Base-by-base conservation (phyloP, 2,329 filamentous ascomycete genomes). In the Aspergillus ochraceoroseus region DNA sequence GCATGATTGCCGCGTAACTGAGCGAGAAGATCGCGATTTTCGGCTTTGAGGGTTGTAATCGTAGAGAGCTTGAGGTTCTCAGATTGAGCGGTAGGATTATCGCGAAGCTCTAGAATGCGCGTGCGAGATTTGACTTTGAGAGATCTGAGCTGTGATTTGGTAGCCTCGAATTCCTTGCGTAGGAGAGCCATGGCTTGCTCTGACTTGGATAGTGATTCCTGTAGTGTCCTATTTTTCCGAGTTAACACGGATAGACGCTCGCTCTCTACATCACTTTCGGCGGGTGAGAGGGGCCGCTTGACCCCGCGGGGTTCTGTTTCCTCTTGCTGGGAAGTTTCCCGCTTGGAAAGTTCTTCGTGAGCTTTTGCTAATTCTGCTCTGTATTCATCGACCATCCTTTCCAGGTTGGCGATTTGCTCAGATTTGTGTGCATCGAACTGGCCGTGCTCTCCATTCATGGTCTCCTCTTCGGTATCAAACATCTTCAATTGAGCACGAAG, bases 401-500 rank as follows among this genome's bases (percentile, higher is more conserved):
- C 88, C 0, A 98, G 78, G 47, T 92, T 81, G 35, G 83, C 76
- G 12, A 95, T 82, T 14, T 87, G 83, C 47, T 82, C 74, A 0
- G 75, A 70, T 48, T 88, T 90, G 13, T 80, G 75, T 51, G 84
- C 77, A 55, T 98, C 87, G 38, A 85, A 83, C 29, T 62, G 64
- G 22, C 78, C 80, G 22, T 87, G 85, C 0, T 86, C 80, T 40
- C 56, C 56, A 31, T 90, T 81, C 68, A 95, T 85, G 0, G 89
- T 89, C 38, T 80, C 79, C 55, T 96, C 89, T 63, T 98, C 92
- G 0, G 80, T 77, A 56, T 96, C 87, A 45, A 94, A 84, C 0
- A 85, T 83, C 66, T 89, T 89, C 39, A 96, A 75, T 63, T 98
- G 92, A 0, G 87, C 90, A 14, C 92, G 85, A 5, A 98, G 75